These are phyloP conservation scores for Rubia balearica DNA, from an alignment of 305 asterid species.

Conservation along the genomic window DNA sequence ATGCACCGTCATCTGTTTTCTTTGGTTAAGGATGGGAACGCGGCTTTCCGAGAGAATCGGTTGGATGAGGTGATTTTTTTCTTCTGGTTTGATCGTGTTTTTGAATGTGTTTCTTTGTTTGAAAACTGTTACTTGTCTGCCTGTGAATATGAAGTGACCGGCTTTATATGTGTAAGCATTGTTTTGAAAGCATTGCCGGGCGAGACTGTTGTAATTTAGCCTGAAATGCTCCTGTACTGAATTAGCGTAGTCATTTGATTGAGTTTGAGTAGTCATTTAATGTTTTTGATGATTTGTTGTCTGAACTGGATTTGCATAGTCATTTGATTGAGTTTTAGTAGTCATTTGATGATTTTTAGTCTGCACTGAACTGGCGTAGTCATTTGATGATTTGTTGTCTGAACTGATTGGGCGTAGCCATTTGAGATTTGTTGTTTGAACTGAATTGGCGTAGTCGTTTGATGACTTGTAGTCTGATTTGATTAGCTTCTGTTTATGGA, in stretches of 20 bases:
- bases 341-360: background rate
- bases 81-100: background rate
- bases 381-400: background rate
- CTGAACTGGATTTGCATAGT: background rate
- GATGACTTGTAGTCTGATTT: background rate
- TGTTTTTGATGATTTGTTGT: background rate
- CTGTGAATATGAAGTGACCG: too few relatives aligned
- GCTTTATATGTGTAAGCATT: background rate
- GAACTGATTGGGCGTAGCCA: too few relatives aligned
- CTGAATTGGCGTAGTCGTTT: too few relatives aligned
- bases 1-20: constrained; percentile 47
- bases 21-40: constrained; percentile 59
- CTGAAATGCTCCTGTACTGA: too few relatives aligned
- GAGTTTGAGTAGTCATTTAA: too few relatives aligned
- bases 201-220: background rate
- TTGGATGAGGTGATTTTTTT: constrained; percentile 55
- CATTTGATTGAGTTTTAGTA: too few relatives aligned
- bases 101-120: too few relatives aligned
- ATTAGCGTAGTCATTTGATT: too few relatives aligned
- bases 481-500: background rate
- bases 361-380: background rate
- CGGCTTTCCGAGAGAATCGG: constrained; percentile 56
- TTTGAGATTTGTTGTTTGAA: too few relatives aligned
- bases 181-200: background rate
- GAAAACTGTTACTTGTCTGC: too few relatives aligned